Evolutionary conservation across 176 grass and related monocot species (phyloP), one percentile per base, ranked within the genome.

Genomic region (Zoysia japonica): DNA sequence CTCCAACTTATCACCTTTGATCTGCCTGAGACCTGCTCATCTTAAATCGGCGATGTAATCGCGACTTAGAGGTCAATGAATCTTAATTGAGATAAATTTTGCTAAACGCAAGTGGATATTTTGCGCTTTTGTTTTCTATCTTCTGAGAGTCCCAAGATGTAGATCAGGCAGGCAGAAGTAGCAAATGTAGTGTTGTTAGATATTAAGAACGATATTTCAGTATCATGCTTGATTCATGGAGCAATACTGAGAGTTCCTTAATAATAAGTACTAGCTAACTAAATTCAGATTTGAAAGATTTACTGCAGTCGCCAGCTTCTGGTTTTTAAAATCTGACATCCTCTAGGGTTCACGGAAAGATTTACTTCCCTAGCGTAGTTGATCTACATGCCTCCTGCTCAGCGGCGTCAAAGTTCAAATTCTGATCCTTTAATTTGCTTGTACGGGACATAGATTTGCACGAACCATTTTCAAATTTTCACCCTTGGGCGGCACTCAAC

Each of bases 1-100:
- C 10, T 67, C 87, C 78, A 82, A 82, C 82, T 89, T 45, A 85
- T 77, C 67, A 60, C 72, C 87, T 85, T 85, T 78, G 87, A 85
- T 82, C 78, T 85, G 49, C 78, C 14, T 61, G 66, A 71, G 81
- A 65, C 72, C 83, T 47, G 66, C 84, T 17, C 67, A 11, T 72
- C 43, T 85, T 85, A 71, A 85, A 45, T 72, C 60, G 50, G 56
- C 10, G 40, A 47, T 80, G 20, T 57, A 79, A 84, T 13, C 70
- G 55, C 80, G 42, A 49, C 56, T 35, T 59, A 11, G 13, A 65
- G 65, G 71, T 81, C 50, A 72, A 85, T 81, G 17, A 16, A 78
- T 41, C 75, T 51, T 65, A 57, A 61, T 35, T 11, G 59, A 44
- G 28, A 61, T 45, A 39, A 47, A 12, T 41, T 28, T 61, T 75